Evolutionary conservation across 495 filamentous ascomycete species (phyloP).

Genomic region (Talaromyces ruber): DNA sequence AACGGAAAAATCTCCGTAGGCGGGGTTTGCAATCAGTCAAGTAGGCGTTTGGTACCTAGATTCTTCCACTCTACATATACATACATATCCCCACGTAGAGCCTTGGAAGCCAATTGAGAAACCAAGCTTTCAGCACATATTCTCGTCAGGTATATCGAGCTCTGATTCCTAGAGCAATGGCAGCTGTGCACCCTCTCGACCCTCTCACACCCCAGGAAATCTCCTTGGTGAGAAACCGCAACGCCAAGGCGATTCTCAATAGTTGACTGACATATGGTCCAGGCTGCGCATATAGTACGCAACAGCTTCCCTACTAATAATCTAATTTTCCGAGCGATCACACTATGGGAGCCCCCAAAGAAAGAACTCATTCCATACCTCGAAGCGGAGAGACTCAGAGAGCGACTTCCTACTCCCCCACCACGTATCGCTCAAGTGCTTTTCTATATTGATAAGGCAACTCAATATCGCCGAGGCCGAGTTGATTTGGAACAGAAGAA

Average conservation of each 20-base stretch:
- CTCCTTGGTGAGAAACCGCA: constrained; percentile 8
- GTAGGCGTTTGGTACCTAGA: background rate
- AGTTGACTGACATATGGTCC: background rate
- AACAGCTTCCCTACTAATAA: background rate
- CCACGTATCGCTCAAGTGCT: constrained; percentile 14
- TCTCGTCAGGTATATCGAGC: background rate
- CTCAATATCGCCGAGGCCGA: constrained; percentile 5
- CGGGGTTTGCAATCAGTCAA: background rate
- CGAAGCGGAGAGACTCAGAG: constrained; percentile 9
- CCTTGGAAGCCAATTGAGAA: no score
- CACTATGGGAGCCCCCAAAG: constrained; percentile 20
- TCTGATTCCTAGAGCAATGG: background rate
- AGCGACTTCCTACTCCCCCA: constrained; percentile 5
- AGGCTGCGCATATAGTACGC: background rate
- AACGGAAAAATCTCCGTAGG: background rate
- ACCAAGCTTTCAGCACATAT: no score
- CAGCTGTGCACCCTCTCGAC: constrained; percentile 16
- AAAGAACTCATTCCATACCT: constrained; percentile 16
- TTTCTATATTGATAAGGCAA: constrained; percentile 3
- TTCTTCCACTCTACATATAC: background rate
- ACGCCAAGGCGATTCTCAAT: background rate
- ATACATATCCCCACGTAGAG: no score
- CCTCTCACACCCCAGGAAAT: constrained; percentile 18
- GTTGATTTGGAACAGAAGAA: background rate
- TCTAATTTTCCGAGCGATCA: constrained; percentile 13